Base-by-base conservation (phyloP, 1,284 basidiomycete genomes). In the Rhizoctonia solani region DNA sequence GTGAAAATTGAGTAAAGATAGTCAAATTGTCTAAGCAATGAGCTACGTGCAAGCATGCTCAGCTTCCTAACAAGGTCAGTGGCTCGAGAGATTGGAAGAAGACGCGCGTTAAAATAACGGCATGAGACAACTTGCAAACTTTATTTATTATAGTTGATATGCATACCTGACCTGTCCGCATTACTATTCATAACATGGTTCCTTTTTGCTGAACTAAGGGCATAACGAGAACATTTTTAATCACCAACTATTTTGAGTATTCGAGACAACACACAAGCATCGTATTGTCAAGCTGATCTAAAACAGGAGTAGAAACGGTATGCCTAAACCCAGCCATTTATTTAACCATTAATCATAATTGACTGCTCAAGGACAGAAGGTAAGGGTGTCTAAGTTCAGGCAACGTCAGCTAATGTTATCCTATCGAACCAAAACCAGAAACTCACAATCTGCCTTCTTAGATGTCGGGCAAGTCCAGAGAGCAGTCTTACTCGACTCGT, bases 401-500 rank as follows among this genome's bases (percentile, higher is more conserved):
- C 75, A 50, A n/a, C n/a, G n/a, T n/a, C n/a, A n/a, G n/a, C 71
- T 75, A 56, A 66, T 61, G 55, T 30, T 29, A 53, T 39, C 16
- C 16, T 8, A 16, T 8, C 16, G 16, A 16, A 16, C 16, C 37
- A 39, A 16, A 39, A 16, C 9, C 37, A 8, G 16, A 16, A 37
- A 56, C 70, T 61, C 37, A 71, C 70, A 70, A 30, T 70, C 58
- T 16, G 69, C 68, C 49, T 66, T 59, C 46, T 50, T 66, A 0
- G 41, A 39, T 29, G 54, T 13, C 8, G 52, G 37, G 59, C 69
- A 70, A 21, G 67, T 68, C 34, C 37, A 70, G 49, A 70, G 69
- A 16, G 69, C 69, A 13, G 69, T 74, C 4, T 73, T 73, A 37
- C 71, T 73, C 27, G 69, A 69, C 67, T 76, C 74, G 56, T 77